These are phyloP conservation scores for Boletus rubescentipes DNA, from an alignment of 768 basidiomycete genomes.

Conservation along the genomic window DNA sequence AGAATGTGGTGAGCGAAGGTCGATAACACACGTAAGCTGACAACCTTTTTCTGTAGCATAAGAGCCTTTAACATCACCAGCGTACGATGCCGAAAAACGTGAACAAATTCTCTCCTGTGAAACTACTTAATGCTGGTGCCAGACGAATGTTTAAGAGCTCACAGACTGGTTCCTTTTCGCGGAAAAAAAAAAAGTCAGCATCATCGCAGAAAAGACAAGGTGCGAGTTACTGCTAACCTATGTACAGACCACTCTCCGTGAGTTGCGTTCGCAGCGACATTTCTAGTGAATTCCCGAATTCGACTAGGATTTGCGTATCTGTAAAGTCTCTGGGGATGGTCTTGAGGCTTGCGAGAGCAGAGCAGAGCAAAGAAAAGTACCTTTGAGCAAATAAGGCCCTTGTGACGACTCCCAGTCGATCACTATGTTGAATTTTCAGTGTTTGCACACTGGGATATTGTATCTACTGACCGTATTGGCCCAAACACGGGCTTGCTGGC, in stretches of 20 bases:
- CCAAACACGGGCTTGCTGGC: slow-evolving; percentile 91
- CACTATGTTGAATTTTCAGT: slow-evolving; percentile 45
- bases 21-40: slow-evolving; percentile 13
- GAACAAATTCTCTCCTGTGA: slow-evolving; percentile 82
- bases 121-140: background rate
- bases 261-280: slow-evolving; percentile 70
- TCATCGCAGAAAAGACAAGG: background rate
- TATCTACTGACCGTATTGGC: slow-evolving; percentile 68
- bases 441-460: background rate
- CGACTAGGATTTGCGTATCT: slow-evolving; percentile 84
- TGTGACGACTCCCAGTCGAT: slow-evolving; percentile 93
- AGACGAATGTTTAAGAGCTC: slow-evolving; percentile 21
- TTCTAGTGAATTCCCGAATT: slow-evolving; percentile 80
- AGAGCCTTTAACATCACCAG: slow-evolving; percentile 92
- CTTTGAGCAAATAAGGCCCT: slow-evolving; percentile 86
- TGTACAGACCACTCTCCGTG: slow-evolving; percentile 92
- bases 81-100: slow-evolving; percentile 90
- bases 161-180: slow-evolving; percentile 68
- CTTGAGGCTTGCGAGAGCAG: background rate
- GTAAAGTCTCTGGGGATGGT: slow-evolving; percentile 67
- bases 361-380: slow-evolving; percentile 29
- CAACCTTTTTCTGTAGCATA: slow-evolving; percentile 88
- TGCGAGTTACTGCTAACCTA: slow-evolving; percentile 59
- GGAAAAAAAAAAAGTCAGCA: slow-evolving; percentile 13
- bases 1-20: slow-evolving; percentile 11